Conservation (phyloP, 768 basidiomycete genomes). For the Lentinula lateritia region DNA sequence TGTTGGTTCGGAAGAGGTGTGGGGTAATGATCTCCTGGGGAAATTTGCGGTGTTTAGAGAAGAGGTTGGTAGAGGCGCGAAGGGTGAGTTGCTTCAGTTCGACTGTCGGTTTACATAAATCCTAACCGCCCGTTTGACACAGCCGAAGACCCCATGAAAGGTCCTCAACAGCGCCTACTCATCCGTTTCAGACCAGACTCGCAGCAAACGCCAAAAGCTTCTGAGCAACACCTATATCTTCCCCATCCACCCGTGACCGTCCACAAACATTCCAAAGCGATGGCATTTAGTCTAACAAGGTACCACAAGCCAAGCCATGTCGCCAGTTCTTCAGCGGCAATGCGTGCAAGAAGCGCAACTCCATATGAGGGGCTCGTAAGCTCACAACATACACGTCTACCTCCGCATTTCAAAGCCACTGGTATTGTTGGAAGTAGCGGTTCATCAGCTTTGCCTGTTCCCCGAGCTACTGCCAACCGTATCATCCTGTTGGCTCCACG, state of each 20-base stretch:
- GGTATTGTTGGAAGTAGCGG: neutral
- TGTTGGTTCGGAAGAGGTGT: conserved; percentile 54
- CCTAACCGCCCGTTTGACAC: neutral
- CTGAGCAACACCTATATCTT: neutral
- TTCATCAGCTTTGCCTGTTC: neutral
- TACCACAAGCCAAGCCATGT: conserved; percentile 36
- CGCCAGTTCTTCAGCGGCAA: conserved; percentile 10
- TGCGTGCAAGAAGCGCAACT: neutral
- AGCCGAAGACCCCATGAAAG: conserved; percentile 50
- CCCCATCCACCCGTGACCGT: conserved; percentile 44
- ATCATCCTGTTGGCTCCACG: conserved; percentile 69
- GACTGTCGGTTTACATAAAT: conserved; percentile 6
- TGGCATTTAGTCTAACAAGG: conserved; percentile 76
- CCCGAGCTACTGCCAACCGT: conserved; percentile 15
- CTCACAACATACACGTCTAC: neutral
- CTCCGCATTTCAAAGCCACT: neutral
- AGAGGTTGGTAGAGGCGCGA: conserved; percentile 24
- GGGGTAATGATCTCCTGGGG: conserved; percentile 61
- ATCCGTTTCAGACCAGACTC: conserved; percentile 32
- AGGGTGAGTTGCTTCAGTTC: conserved; percentile 19
- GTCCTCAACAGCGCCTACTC: conserved; percentile 63
- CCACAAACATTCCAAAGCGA: conserved; percentile 77
- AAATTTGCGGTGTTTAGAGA: conserved; percentile 55
- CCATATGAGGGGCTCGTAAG: neutral
- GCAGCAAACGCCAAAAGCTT: conserved; percentile 15